These are phyloP conservation scores for Meripilus lineatus DNA, from an alignment of 1,284 basidiomycete species.

Conservation along the genomic window DNA sequence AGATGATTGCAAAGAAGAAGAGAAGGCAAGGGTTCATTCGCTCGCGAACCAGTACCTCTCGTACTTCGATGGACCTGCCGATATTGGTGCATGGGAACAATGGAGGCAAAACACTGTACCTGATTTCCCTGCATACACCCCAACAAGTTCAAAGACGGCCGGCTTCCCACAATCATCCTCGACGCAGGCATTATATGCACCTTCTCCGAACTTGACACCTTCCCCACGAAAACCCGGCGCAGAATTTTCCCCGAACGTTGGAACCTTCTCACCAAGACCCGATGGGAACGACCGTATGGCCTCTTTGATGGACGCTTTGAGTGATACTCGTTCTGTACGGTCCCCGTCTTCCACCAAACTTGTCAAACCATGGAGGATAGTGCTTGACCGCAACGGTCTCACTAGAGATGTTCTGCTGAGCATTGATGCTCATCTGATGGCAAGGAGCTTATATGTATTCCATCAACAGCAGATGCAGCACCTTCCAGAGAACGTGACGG, in stretches of 20 bases:
- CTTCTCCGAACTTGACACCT: conserved; percentile 37
- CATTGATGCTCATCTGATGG: conserved; percentile 53
- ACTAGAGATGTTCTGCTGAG: conserved; percentile 58
- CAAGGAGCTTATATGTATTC: conserved; percentile 54
- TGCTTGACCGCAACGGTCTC: conserved; percentile 60
- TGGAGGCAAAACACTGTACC: conserved; percentile 51
- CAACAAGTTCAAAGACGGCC: conserved; percentile 7
- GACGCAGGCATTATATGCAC: conserved; percentile 45
- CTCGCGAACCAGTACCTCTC: conserved; percentile 59
- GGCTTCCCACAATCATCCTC: conserved; percentile 44
- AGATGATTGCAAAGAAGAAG: conserved; percentile 35
- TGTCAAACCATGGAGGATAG: conserved; percentile 34
- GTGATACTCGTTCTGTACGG: conserved; percentile 19
- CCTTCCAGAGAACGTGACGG: conserved; percentile 45
- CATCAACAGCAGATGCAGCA: conserved; percentile 47
- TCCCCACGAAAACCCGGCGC: conserved; percentile 26
- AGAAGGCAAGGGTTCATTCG: conserved; percentile 51
- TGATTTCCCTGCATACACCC: conserved; percentile 24
- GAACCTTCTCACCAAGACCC: conserved; percentile 60
- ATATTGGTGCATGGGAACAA: conserved; percentile 51
- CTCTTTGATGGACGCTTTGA: conserved; percentile 44
- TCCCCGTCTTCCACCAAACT: conserved; percentile 7
- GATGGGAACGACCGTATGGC: conserved; percentile 35
- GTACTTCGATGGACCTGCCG: conserved; percentile 48
- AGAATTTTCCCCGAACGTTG: conserved; percentile 41